Base-by-base conservation (phyloP, 2,329 filamentous ascomycete species). In the Teratosphaeria epicoccoides region DNA sequence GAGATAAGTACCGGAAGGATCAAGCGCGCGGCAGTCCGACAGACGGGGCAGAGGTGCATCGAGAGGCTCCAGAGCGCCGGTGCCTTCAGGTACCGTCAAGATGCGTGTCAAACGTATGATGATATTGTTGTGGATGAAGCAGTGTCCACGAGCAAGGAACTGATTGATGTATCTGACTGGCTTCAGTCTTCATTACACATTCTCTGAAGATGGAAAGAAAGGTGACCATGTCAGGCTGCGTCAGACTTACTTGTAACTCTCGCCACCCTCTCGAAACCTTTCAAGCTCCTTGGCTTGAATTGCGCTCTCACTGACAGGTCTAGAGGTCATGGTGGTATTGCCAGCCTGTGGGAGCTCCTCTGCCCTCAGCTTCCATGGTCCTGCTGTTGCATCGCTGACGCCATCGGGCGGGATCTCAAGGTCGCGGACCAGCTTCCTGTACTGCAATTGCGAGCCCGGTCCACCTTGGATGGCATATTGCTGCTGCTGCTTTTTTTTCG, bases 61-160 rank as follows among this genome's bases (percentile, higher is more conserved):
- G 67, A 68, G 26, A 60, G 56, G 52, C 12, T 61, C 59, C 28
- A 50, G 47, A 24, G 50, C 50, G 26, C 52, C 52, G 7, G 33
- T 48, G 49, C 61, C 58, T 50, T 56, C 50, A 24, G 53, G 53
- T 45, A 68, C 74, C 63, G 68, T 69, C 20, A 80, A 67, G 23
- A 81, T 68, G 28, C 79, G 78, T 59, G 79, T 74, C 25, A 84
- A 64, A 52, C 75, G 75, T 47, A 84, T 66, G 45, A 80, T 69
- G 50, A 79, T 73, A 59, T 83, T 80, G 49, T 77, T 73, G 52
- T 77, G 71, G 33, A 83, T 73, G 58, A 83, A 79, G 51, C 75
- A 73, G 59, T 81, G 73, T 23, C 80, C 80, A 59, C 77, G 71
- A 20, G 78, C 63, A 49, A 80, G 67, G 60, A 79, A 81, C 59